A percentile compares a stretch with the other conserved stretches of the same genome.
These are phyloP conservation scores for Leucogyrophana mollusca DNA, from an alignment of 768 basidiomycete species.

Conservation along the genomic window DNA sequence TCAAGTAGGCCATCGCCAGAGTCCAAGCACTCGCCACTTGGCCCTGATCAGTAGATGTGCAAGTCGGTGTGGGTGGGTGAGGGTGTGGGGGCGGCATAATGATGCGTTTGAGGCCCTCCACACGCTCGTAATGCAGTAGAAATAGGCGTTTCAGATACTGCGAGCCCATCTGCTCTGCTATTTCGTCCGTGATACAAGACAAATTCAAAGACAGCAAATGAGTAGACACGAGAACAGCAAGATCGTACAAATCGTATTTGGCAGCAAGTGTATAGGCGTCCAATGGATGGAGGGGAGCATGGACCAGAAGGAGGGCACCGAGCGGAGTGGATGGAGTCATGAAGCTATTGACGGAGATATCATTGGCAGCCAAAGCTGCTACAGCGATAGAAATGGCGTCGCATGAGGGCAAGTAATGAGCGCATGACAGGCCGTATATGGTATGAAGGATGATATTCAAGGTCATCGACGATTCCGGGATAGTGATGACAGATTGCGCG, in stretches of 20 bases:
- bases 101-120: constrained; percentile 31
- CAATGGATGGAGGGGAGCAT: constrained; percentile 36
- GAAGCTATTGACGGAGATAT: constrained; percentile 17
- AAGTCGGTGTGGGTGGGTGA: constrained; percentile 17
- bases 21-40: constrained; percentile 28
- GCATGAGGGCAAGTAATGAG: constrained; percentile 24
- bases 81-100: constrained; percentile 23
- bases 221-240: constrained; percentile 38
- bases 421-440: constrained; percentile 27
- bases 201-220: constrained; percentile 37
- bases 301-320: constrained; percentile 31
- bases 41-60: constrained; percentile 15
- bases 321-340: constrained; percentile 29
- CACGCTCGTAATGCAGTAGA: constrained; percentile 35
- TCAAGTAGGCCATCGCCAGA: constrained; percentile 23
- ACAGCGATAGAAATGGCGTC: constrained; percentile 23
- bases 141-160: constrained; percentile 41
- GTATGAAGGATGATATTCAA: constrained; percentile 35
- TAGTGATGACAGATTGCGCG: constrained; percentile 10
- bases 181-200: constrained; percentile 33
- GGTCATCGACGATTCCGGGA: constrained; percentile 27
- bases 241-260: constrained; percentile 28
- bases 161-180: constrained; percentile 38
- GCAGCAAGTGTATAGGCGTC: constrained; percentile 43
- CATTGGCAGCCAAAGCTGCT: constrained; percentile 25